Conservation (phyloP, 148 eudicot species). For the Heliamphora exappendiculata region DNA sequence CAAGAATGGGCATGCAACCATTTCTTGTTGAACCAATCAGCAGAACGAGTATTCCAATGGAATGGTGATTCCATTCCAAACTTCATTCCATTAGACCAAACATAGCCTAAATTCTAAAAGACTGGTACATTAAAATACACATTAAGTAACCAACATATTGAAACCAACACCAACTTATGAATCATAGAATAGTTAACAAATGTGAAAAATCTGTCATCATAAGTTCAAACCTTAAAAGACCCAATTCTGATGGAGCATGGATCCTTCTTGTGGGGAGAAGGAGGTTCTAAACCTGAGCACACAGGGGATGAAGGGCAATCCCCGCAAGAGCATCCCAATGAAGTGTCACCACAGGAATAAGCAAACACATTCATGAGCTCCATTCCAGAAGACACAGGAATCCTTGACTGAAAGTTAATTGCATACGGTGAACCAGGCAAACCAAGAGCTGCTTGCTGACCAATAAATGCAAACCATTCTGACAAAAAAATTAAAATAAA, state of each 20-base stretch:
- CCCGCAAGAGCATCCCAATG: constrained; percentile 75
- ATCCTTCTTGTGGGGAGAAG: constrained; percentile 44
- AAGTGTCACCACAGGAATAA: constrained; percentile 67
- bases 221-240: constrained; percentile 38
- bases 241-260: constrained; percentile 47
- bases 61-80: no score
- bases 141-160: constrained; percentile 3
- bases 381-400: constrained; percentile 42
- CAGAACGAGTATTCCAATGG: no score
- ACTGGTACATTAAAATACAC: background rate
- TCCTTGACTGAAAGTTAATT: constrained; percentile 46
- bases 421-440: constrained; percentile 76
- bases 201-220: background rate
- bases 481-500: constrained; percentile 1
- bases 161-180: background rate
- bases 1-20: no score
- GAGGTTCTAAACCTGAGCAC: constrained; percentile 58
- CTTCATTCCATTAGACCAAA: no score
- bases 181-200: background rate
- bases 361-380: constrained; percentile 55
- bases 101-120: no score
- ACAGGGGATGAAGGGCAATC: constrained; percentile 60
- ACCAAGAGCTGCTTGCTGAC: constrained; percentile 46
- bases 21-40: no score
- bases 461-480: constrained; percentile 73